phyloP scores from a whole-genome alignment of 2,329 filamentous ascomycete genomes.

The Trichocomaceae sp. region DNA sequence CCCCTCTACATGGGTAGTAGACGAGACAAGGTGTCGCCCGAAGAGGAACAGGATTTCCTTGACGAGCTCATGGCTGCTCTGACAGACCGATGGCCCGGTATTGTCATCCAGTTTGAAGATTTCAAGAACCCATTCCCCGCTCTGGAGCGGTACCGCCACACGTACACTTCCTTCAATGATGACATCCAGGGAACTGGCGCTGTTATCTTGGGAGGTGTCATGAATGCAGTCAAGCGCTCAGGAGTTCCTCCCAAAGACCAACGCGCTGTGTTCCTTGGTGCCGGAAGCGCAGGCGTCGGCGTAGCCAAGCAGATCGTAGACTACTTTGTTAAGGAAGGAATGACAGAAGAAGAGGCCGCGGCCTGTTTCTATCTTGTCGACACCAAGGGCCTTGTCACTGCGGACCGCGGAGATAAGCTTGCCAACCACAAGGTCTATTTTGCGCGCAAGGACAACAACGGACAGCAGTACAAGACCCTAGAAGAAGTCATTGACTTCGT shows the following conservation, averaged over 20 bases:
- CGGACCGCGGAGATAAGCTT: conserved; percentile 86
- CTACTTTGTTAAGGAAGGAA: conserved; percentile 87
- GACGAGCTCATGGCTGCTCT: conserved; percentile 95
- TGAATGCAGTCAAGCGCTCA: conserved; percentile 72
- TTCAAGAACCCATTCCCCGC: conserved; percentile 97
- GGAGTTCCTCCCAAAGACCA: conserved; percentile 83
- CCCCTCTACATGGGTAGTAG: conserved; percentile 86
- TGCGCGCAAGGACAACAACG: conserved; percentile 58
- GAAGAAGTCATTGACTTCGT: conserved; percentile 92
- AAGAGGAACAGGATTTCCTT: conserved; percentile 83
- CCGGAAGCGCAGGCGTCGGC: conserved; percentile 90
- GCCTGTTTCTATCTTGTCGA: conserved; percentile 97
- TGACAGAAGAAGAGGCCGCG: conserved; percentile 79
- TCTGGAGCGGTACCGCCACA: conserved; percentile 78
- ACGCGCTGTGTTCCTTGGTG: conserved; percentile 90
- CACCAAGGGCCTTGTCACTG: conserved; percentile 89
- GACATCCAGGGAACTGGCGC: conserved; percentile 97
- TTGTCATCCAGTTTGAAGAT: conserved; percentile 90
- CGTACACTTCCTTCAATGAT: conserved; percentile 96
- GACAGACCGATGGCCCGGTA: conserved; percentile 66
- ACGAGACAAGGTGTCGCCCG: conserved; percentile 67
- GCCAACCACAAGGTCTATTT: conserved; percentile 78
- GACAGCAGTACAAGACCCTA: conserved; percentile 65
- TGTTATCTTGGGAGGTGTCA: conserved; percentile 79
- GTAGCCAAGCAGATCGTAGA: conserved; percentile 97